Evolutionary conservation across 202 grass and related monocot species (phyloP).

Genomic region (Carex sylvatica): DNA sequence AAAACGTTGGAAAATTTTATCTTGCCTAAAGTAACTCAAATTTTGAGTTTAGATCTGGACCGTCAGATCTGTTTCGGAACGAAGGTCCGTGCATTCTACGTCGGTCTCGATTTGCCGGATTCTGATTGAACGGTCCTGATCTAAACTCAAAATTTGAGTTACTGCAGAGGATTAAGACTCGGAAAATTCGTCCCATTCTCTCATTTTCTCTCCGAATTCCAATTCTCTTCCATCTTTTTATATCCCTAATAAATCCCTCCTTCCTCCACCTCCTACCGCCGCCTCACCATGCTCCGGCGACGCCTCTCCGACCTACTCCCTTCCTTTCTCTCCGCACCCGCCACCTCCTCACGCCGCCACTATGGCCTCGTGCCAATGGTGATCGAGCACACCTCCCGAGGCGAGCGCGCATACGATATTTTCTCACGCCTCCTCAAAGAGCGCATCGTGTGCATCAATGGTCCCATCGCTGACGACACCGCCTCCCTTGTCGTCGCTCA

Average conservation of each 20-base stretch:
- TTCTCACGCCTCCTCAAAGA: constrained; percentile 26
- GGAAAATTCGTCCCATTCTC: background rate
- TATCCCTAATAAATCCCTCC: background rate
- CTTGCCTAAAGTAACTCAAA: too few relatives aligned
- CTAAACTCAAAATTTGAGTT: too few relatives aligned
- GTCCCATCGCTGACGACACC: constrained; percentile 10
- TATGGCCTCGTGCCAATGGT: constrained; percentile 24
- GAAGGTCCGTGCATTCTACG: too few relatives aligned
- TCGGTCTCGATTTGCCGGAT: too few relatives aligned
- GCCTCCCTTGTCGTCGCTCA: constrained; percentile 24
- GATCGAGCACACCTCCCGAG: constrained; percentile 27
- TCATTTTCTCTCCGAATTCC: background rate
- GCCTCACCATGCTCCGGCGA: constrained; percentile 3
- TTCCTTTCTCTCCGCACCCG: background rate
- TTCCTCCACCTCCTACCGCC: background rate
- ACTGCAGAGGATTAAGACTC: too few relatives aligned
- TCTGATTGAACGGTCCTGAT: too few relatives aligned
- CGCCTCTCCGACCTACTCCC: background rate
- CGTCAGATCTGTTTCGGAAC: too few relatives aligned
- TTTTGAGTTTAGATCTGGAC: too few relatives aligned
- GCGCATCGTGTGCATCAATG: constrained; percentile 30
- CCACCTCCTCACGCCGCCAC: background rate
- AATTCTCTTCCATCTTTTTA: background rate
- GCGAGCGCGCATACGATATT: constrained; percentile 29
- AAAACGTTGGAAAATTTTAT: too few relatives aligned